These are phyloP conservation scores for Phytophthora hibernalis DNA, from an alignment of 352 stramenopile genomes.

Conservation along the genomic window DNA sequence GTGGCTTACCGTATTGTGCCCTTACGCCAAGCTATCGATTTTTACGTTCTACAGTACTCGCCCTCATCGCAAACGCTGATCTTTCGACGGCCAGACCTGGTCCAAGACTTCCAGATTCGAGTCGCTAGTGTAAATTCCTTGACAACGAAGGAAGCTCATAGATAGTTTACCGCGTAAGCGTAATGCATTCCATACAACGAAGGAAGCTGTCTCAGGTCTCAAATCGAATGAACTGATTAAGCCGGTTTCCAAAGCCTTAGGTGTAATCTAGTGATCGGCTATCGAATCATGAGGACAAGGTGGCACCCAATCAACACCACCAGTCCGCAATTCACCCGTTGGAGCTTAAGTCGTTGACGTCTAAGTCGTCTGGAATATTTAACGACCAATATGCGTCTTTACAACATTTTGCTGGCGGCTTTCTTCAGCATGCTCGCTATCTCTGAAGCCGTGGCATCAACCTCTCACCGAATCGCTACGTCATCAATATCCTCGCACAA, in stretches of 20 bases:
- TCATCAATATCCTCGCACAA: neutral
- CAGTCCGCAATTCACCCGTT: conserved; percentile 4
- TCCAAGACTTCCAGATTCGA: too few species aligned
- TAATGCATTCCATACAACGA: too few species aligned
- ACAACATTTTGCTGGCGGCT: neutral
- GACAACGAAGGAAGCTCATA: neutral
- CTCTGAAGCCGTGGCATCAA: neutral
- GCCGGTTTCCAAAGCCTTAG: neutral
- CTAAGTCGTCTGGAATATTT: neutral
- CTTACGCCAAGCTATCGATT: too few species aligned
- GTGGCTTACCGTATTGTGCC: too few species aligned
- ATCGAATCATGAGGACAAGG: conserved; percentile 11
- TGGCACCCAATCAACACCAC: neutral
- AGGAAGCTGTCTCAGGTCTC: neutral
- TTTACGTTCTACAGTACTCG: too few species aligned
- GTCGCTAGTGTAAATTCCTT: too few species aligned
- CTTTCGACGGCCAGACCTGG: too few species aligned
- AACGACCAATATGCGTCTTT: neutral
- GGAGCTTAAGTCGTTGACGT: neutral
- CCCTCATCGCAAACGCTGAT: too few species aligned
- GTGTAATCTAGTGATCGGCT: conserved; percentile 1
- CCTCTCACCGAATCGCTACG: neutral
- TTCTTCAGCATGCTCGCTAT: neutral
- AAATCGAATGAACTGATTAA: neutral
- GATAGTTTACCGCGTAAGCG: too few species aligned